A percentile compares a stretch with the other conserved stretches of the same genome.
These are phyloP conservation scores for Suillus ampliporus DNA, from an alignment of 768 basidiomycete genomes.

Conservation along the genomic window DNA sequence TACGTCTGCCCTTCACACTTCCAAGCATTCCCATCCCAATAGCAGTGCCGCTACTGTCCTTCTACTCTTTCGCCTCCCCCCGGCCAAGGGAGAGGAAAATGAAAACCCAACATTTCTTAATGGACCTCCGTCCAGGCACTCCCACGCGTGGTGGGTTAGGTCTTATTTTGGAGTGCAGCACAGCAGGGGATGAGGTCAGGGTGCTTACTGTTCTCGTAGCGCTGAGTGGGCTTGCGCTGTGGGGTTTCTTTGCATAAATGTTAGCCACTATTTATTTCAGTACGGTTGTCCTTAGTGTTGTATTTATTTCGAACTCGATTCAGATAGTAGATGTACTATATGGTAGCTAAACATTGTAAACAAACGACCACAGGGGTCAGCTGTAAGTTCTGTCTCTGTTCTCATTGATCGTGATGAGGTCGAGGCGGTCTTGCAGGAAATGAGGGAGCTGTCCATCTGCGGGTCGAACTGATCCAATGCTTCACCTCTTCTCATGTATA, in stretches of 20 bases:
- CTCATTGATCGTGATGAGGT: no score
- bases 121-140: slow-evolving; percentile 39
- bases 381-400: no score
- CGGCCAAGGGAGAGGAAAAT: slow-evolving; percentile 23
- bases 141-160: slow-evolving; percentile 47
- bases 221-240: slow-evolving; percentile 35
- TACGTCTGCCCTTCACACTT: slow-evolving; percentile 35
- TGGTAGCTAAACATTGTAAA: no score
- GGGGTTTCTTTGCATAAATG: slow-evolving; percentile 35
- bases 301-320: neutral
- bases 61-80: slow-evolving; percentile 39
- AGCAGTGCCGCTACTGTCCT: slow-evolving; percentile 29
- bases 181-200: slow-evolving; percentile 71
- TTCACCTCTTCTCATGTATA: no score
- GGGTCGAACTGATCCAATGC: no score
- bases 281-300: no score
- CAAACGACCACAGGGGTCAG: no score
- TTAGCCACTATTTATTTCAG: neutral
- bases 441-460: no score
- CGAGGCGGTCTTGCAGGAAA: no score
- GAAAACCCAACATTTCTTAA: slow-evolving; percentile 28
- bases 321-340: neutral
- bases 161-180: slow-evolving; percentile 59
- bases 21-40: slow-evolving; percentile 24
- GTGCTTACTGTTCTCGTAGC: slow-evolving; percentile 31